phyloP scores from a whole-genome alignment of 2,329 filamentous ascomycete species.

The Lecanicillium sp. region DNA sequence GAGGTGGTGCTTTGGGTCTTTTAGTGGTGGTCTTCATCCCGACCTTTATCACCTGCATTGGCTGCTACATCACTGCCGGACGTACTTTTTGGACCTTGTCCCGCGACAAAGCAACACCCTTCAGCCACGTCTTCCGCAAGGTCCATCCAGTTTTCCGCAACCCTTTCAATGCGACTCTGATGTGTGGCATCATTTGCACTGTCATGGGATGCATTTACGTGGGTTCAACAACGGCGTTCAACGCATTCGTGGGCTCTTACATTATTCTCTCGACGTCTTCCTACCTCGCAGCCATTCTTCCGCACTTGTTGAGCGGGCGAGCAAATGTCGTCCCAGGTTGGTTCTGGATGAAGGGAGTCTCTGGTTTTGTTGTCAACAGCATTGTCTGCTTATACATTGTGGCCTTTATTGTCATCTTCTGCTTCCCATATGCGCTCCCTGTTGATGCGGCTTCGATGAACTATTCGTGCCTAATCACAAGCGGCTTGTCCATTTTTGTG shows the following conservation, averaged over 20 bases:
- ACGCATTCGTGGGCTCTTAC: conserved; percentile 47
- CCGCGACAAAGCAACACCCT: conserved; percentile 5
- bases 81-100: conserved; percentile 7
- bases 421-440: conserved; percentile 44
- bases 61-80: conserved; percentile 6
- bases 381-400: conserved; percentile 49
- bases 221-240: conserved; percentile 47
- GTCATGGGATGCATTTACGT: conserved; percentile 50
- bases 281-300: conserved; percentile 53
- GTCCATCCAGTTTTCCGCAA: conserved; percentile 36
- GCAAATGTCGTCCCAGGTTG: conserved; percentile 2
- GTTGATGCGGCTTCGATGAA: conserved; percentile 42
- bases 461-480: conserved; percentile 32
- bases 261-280: conserved; percentile 27
- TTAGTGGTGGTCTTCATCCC: conserved; percentile 3
- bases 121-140: conserved; percentile 24
- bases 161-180: conserved; percentile 47
- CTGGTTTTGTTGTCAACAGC: conserved; percentile 43
- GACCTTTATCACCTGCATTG: conserved; percentile 4
- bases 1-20: conserved; percentile 31
- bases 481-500: conserved; percentile 25
- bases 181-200: conserved; percentile 33
- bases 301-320: conserved; percentile 32
- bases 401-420: conserved; percentile 55
- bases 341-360: conserved; percentile 42